A percentile compares a stretch with the other conserved stretches of the same genome.
These are phyloP conservation scores for Exidia glandulosa DNA, from an alignment of 768 basidiomycete species.

Conservation along the genomic window DNA sequence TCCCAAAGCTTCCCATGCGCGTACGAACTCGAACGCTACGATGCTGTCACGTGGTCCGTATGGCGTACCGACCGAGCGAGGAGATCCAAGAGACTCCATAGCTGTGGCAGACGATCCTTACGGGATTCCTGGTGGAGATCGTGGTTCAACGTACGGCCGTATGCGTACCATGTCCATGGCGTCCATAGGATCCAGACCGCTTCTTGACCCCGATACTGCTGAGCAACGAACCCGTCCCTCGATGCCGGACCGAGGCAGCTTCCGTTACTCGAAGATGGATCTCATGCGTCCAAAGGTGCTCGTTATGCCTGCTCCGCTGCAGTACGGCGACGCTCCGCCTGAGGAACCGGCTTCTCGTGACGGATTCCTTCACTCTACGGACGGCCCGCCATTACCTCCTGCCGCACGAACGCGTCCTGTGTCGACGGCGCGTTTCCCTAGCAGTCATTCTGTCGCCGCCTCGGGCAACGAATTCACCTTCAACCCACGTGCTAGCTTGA, in stretches of 20 bases:
- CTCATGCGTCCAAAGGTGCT: slow-evolving; percentile 84
- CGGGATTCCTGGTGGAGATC: background rate
- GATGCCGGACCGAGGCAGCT: background rate
- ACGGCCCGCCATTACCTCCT: slow-evolving; percentile 70
- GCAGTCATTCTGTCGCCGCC: slow-evolving; percentile 19
- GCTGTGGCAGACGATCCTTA: slow-evolving; percentile 1
- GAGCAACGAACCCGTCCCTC: slow-evolving; percentile 17
- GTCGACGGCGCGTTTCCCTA: slow-evolving; percentile 27
- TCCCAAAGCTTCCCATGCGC: slow-evolving; percentile 56
- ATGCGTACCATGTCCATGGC: slow-evolving; percentile 18
- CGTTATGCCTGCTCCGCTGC: slow-evolving; percentile 75
- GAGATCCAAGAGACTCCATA: background rate
- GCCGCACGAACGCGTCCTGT: slow-evolving; percentile 49
- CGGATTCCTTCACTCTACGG: slow-evolving; percentile 52
- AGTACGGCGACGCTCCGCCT: slow-evolving; percentile 38
- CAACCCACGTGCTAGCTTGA: slow-evolving; percentile 62
- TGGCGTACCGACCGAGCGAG: background rate
- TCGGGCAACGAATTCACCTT: slow-evolving; percentile 54
- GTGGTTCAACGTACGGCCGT: background rate
- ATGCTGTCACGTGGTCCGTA: slow-evolving; percentile 3
- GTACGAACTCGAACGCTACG: slow-evolving; percentile 42
- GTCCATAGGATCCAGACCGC: slow-evolving; percentile 53
- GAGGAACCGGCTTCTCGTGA: slow-evolving; percentile 27
- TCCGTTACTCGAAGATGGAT: slow-evolving; percentile 47
- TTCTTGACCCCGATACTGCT: slow-evolving; percentile 42